Base-by-base conservation (phyloP, 257 asterid genomes). In the Echites panduratus region DNA sequence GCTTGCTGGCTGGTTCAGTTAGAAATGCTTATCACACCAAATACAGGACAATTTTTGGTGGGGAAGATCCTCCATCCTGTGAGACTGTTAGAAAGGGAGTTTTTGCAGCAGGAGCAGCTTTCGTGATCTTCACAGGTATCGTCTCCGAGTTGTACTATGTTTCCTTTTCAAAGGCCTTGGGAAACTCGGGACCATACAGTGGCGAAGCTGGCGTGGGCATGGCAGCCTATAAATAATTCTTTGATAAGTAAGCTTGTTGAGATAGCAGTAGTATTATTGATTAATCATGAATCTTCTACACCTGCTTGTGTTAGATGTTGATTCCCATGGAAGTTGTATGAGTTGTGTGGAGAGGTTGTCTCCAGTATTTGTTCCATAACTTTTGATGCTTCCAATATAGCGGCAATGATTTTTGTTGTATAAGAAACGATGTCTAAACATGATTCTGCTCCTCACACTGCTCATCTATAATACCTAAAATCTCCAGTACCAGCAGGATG, bases 31-130 rank as follows among this genome's bases (percentile, higher is more conserved):
- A 93, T 77, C 98, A 95, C 90, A 85, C 93, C 72, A 92, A 87
- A 84, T 89, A 92, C 85, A 78, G 86, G 59, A 71, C 78, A 27
- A 67, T 14, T 68, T 81, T 83, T 61, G 79, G 77, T 14, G 88
- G 87, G 0, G 73, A 68, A 1, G 65, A 72, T 35, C 89, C 85
- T 7, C 94, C 96, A 8, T 86, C 97, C 0, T 95, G 99, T 27
- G 96, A 95, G 78, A 95, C 96, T 0, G 89, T 90, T 68, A 86
- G 97, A 44, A 95, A 87, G 79, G 99, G 99, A 10, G 96, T 92
- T 10, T 95, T 95, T 43, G 99, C 94, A 5, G 96, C 99, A 2
- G 99, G 97, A 56, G 97, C 99, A 0, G 90, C 98, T 2, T 95
- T 95, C 29, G 75, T 81, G 35, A 64, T 95, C 43, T 81, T 95